These are phyloP conservation scores for Boehmeria nivea DNA, from an alignment of 306 rosid species.

Conservation along the genomic window DNA sequence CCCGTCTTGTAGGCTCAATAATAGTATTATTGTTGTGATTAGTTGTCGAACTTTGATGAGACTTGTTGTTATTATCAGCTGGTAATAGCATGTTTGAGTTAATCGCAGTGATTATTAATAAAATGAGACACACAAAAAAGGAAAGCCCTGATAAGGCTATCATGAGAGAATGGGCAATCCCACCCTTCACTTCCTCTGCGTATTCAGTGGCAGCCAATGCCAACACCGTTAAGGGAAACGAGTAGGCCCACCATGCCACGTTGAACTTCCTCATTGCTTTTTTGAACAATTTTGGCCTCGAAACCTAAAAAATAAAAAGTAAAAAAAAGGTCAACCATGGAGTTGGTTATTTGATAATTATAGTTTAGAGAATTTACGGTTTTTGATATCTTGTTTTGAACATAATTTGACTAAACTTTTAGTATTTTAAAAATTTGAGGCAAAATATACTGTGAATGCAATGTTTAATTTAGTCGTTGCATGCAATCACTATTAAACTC, in stretches of 20 bases:
- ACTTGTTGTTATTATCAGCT: neutral
- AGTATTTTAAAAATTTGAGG: too few relatives aligned
- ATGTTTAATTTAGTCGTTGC: too few relatives aligned
- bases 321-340: too few relatives aligned
- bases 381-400: too few relatives aligned
- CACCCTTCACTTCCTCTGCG: slow-evolving; percentile 16
- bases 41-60: neutral
- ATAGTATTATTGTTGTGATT: neutral
- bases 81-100: slow-evolving; percentile 7
- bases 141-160: slow-evolving; percentile 17
- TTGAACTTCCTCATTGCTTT: slow-evolving; percentile 30
- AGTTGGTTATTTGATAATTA: too few relatives aligned
- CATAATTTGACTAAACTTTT: too few relatives aligned
- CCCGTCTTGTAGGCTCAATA: neutral
- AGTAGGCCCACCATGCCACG: slow-evolving; percentile 39
- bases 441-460: too few relatives aligned
- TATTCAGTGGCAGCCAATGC: slow-evolving; percentile 30
- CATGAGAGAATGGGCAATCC: slow-evolving; percentile 19
- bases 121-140: slow-evolving; percentile 17
- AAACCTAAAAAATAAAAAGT: slow-evolving; percentile 11
- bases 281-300: slow-evolving; percentile 22
- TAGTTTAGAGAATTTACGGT: too few relatives aligned
- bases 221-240: slow-evolving; percentile 25
- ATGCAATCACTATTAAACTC: too few relatives aligned
- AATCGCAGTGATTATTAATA: slow-evolving; percentile 19